Evolutionary conservation across 2,329 filamentous ascomycete genomes (phyloP).

Genomic region (Colletotrichum graminicola): DNA sequence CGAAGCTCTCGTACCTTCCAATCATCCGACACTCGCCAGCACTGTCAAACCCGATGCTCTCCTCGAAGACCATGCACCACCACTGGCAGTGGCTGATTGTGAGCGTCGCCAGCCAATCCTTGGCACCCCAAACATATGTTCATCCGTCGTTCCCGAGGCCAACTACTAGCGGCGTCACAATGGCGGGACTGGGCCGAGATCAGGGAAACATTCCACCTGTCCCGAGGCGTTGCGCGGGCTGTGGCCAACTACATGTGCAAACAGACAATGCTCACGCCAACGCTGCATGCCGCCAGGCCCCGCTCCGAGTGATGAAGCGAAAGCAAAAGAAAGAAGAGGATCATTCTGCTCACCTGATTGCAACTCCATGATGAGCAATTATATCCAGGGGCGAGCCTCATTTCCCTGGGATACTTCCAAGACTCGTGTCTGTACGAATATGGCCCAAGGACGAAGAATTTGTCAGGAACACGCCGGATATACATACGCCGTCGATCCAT

Average conservation of each 20-base stretch:
- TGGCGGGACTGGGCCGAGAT: conserved; percentile 3
- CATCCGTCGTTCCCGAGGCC: conserved; percentile 1
- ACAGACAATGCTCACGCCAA: background rate
- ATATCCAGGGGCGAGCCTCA: background rate
- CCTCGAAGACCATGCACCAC: too few relatives aligned
- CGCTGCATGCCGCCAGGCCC: background rate
- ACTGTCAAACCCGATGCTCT: background rate
- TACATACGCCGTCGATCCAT: background rate
- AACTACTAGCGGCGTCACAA: conserved; percentile 1
- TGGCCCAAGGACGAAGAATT: background rate
- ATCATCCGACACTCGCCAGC: background rate
- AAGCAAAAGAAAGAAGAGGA: conserved; percentile 7
- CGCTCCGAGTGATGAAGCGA: conserved; percentile 2
- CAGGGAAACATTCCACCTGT: conserved; percentile 20
- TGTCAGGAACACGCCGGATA: background rate
- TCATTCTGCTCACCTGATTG: background rate
- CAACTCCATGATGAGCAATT: background rate
- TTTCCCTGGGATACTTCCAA: background rate
- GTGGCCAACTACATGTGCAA: background rate
- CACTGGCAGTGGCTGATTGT: background rate
- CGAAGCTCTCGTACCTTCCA: background rate
- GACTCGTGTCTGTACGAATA: background rate
- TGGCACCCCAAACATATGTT: background rate
- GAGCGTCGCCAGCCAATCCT: background rate
- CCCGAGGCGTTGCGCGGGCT: conserved; percentile 1